These are phyloP conservation scores for Cyberlindnera galapagoensis DNA, from an alignment of 805 yeast genomes.

Conservation along the genomic window DNA sequence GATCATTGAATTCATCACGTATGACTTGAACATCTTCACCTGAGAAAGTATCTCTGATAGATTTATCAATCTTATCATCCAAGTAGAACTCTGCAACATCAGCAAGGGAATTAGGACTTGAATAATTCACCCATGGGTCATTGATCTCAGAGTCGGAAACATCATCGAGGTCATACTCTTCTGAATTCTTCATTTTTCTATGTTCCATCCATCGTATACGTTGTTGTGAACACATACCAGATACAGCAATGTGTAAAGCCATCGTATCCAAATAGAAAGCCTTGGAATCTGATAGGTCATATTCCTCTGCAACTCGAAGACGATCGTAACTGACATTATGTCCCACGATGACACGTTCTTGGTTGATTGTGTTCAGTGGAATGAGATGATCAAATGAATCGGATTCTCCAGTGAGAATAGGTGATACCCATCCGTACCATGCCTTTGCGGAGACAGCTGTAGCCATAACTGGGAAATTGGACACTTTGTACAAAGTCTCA, in stretches of 20 bases:
- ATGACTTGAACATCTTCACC: conserved; percentile 48
- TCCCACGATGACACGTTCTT: conserved; percentile 67
- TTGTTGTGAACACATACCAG: conserved; percentile 92
- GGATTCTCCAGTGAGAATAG: conserved; percentile 57
- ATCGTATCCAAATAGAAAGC: conserved; percentile 86
- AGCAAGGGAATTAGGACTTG: conserved; percentile 72
- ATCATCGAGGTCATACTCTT: conserved; percentile 15
- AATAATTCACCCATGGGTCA: conserved; percentile 81
- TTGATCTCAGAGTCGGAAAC: conserved; percentile 31
- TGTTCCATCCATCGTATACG: conserved; percentile 69
- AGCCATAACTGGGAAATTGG: conserved; percentile 74
- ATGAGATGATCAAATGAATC: conserved; percentile 51
- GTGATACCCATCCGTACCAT: conserved; percentile 96
- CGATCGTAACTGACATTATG: conserved; percentile 91
- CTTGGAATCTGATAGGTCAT: conserved; percentile 55
- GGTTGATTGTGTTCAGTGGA: conserved; percentile 52
- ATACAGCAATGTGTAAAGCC: conserved; percentile 84
- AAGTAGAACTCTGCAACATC: conserved; percentile 80
- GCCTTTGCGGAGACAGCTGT: conserved; percentile 70
- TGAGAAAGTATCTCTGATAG: conserved; percentile 57
- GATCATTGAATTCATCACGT: conserved; percentile 45
- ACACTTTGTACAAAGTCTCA: conserved; percentile 72
- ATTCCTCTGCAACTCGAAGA: conserved; percentile 80
- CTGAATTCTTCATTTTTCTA: conserved; percentile 29
- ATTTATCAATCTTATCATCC: conserved; percentile 58